Evolutionary conservation across 1,139 yeast genomes (phyloP).

Genomic region (Tardiomyces blankii): DNA sequence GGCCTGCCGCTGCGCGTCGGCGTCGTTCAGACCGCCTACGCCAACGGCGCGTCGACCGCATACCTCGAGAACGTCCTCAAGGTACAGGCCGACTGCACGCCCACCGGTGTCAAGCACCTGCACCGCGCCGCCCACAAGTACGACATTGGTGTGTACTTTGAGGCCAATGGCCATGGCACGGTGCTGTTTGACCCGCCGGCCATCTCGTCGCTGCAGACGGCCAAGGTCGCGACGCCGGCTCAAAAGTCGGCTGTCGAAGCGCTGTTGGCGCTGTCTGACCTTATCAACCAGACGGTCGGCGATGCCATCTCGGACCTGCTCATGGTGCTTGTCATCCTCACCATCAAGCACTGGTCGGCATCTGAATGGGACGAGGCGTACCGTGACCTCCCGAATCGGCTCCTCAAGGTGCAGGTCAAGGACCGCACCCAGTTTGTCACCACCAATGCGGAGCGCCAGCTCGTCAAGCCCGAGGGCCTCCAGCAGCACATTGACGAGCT

Average conservation of each 20-base stretch:
- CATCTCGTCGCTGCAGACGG: constrained; percentile 27
- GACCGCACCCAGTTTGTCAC: constrained; percentile 75
- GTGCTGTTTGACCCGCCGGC: constrained; percentile 64
- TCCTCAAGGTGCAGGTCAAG: constrained; percentile 70
- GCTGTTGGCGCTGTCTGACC: constrained; percentile 45
- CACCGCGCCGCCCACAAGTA: constrained; percentile 79
- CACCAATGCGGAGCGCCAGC: constrained; percentile 79
- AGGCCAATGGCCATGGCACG: constrained; percentile 99
- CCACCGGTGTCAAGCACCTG: constrained; percentile 93
- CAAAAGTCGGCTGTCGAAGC: constrained; percentile 38
- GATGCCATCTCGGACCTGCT: constrained; percentile 89
- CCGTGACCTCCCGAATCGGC: constrained; percentile 74
- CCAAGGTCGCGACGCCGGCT: constrained; percentile 25
- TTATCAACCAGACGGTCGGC: constrained; percentile 94
- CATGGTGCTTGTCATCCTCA: constrained; percentile 57
- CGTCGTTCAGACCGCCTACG: constrained; percentile 95
- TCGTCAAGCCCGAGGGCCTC: constrained; percentile 66
- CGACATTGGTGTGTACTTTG: constrained; percentile 91
- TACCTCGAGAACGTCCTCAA: constrained; percentile 52
- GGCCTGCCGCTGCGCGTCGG: constrained; percentile 42
- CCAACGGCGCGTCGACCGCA: constrained; percentile 83
- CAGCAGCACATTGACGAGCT: constrained; percentile 61
- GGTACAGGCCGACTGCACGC: constrained; percentile 78
- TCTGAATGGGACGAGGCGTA: constrained; percentile 68
- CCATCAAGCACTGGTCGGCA: constrained; percentile 48